Evolutionary conservation across 768 basidiomycete genomes (phyloP), one percentile per base, ranked within the genome.

Genomic region (Russula sp.): DNA sequence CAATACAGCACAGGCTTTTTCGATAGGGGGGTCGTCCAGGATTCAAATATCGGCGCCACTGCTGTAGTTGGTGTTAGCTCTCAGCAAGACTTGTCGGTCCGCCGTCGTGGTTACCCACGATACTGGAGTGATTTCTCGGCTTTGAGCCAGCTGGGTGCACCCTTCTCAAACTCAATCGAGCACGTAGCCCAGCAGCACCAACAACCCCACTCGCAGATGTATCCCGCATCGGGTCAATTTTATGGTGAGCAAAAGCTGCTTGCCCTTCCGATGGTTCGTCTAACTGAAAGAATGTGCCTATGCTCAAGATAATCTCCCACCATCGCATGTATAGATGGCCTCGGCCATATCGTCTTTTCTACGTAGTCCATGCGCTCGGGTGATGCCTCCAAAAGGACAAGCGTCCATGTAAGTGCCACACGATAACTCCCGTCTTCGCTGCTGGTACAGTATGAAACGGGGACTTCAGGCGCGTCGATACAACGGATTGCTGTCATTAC

Each of bases 1-100:
- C 76, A 86, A 68, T 90, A 88, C 70, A 89, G 86, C 73, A 88
- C 88, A 4, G 88, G 87, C 0, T 74, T 89, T 52, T 78, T 82
- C 3, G 85, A 84, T 64, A 82, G 82, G 45, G 76, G 79, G 42
- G 57, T 40, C 40, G 62, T 64, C 31, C 63, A 54, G 60, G 49
- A 55, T 67, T 42, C 57, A 14, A 31, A 49, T 57, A 37, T 39
- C 32, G 51, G 42, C 34, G 45, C 55, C 49, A 14, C 42, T 22
- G 48, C 44, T 20, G 57, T n/a, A 27, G 55, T 55, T 22, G 53
- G 40, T 40, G 20, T 35, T 39, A 47, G 55, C 31, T 22, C 65
- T 49, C 56, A 58, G 20, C 65, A 55, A 45, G 58, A 56, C 14
- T 37, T 42, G 48, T 42, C 52, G 4, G 32, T 50, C 18, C 42